Base-by-base conservation (phyloP, 768 basidiomycete species). In the Mycena galopus region DNA sequence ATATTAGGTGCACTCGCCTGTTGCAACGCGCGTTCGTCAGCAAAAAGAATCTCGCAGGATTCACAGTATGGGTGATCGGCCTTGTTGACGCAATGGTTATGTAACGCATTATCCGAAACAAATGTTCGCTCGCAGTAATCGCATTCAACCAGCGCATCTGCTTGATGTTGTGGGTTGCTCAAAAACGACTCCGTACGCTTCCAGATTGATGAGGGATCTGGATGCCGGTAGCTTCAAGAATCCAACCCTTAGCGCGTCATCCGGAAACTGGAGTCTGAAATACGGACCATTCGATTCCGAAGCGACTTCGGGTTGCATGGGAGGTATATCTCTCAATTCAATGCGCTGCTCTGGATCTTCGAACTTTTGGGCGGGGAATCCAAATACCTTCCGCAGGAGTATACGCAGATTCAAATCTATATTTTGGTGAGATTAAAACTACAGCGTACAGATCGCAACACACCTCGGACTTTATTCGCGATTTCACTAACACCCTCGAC, bases 41-140 rank as follows among this genome's bases (percentile, higher is more conserved):
- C n/a, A 44, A 69, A 69, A 8, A 69, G 1, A 4, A 16, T 55
- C 25, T 47, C 61, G 53, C 68, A 63, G 19, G 61, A 29, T 19
- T 39, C 53, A 55, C 68, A 69, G 50, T 69, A 69, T 7, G 60
- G 61, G 17, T 69, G 61, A n/a, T 69, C 61, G 1, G 29, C 19
- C 21, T 69, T 69, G 9, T n/a, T 35, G 5, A 12, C 27, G 16
- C 61, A 69, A 27, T 69, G 68, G 42, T 39, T 27, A 23, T 58
- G 51, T 8, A 69, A 39, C 23, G 68, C 61, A 42, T 21, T 21
- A 10, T 55, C 53, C 1, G 68, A 69, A 16, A 4, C 29, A 39
- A 69, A 69, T 17, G n/a, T n/a, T 14, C 55, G 61, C 16, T 27
- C 12, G 27, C 68, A 69, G 27, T 63, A 44, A 21, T 37, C 19